Evolutionary conservation across 2,329 filamentous ascomycete species (phyloP), one percentile per base, ranked within the genome.

Genomic region (Aureobasidium vineae): DNA sequence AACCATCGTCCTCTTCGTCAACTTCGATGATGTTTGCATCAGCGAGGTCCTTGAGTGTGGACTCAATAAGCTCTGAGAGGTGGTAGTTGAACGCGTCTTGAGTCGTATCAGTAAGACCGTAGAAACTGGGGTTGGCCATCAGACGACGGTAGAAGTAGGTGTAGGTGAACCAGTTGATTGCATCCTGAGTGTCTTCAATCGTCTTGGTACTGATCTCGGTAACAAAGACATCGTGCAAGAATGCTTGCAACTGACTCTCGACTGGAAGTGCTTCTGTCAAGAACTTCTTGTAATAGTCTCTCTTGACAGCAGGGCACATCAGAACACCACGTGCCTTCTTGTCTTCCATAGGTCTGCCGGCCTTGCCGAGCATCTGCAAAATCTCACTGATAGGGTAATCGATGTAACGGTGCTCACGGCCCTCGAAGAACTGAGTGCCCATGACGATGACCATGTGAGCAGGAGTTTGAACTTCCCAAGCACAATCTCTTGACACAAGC

Each of bases 201-300:
- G 93, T 96, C 82, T 92, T 94, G 21, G 92, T 96, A 81, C 92
- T 97, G 73, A 98, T 92, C 78, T 99, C 95, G 0, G 94, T 93
- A 52, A 99, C 94, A 72, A 99, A 98, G 0, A 92, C 93, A 79
- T 99, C 96, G 72, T 96, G 92, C 40, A 99, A 83, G 77, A 92
- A 97, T 66, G 90, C 88, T 75, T 96, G 91, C 38, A 99, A 84
- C 76, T 97, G 92, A 70, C 92, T 97, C 80, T 99, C 95, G 28
- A 99, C 92, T 0, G 95, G 95, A 49, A 99, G 82, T 23, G 95
- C 95, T 77, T 99, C 96, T 72, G 95, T 94, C 70, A 99, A 80
- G 82, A 99, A 99, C 79, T 99, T 99, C 80, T 95, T 96, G 85
- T 98, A 99, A 79, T 97, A 99, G 69, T 97, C 93, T 43, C 95